phyloP scores from a whole-genome alignment of 2,329 filamentous ascomycete species.

The Neophaeococcomyces mojaviensis region DNA sequence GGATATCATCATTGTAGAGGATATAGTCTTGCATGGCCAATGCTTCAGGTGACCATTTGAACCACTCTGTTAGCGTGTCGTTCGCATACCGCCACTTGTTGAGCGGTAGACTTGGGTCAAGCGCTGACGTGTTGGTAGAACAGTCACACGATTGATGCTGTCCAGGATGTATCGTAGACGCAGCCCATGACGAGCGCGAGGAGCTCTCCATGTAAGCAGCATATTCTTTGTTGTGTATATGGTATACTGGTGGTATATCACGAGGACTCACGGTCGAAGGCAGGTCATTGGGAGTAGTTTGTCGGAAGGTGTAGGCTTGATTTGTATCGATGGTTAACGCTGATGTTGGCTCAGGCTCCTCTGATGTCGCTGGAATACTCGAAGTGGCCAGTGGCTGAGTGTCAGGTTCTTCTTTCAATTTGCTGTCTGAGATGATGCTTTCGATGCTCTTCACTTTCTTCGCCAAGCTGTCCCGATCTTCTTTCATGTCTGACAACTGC shows the following conservation, averaged over 20 bases:
- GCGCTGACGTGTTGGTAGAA: not conserved
- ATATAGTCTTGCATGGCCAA: not conserved
- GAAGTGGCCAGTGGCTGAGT: not conserved
- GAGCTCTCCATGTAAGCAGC: slow-evolving; percentile 1
- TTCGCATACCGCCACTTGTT: slow-evolving; percentile 20
- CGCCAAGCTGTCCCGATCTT: slow-evolving; percentile 19
- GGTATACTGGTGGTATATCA: not conserved
- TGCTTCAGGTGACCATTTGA: slow-evolving; percentile 1
- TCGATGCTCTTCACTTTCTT: slow-evolving; percentile 22
- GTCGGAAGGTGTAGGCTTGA: not conserved
- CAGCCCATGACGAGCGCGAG: slow-evolving; percentile 58
- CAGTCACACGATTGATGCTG: slow-evolving; percentile 9
- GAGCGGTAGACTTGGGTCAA: not conserved
- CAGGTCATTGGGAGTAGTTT: not conserved
- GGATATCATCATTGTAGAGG: slow-evolving; percentile 15
- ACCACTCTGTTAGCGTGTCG: slow-evolving; percentile 6
- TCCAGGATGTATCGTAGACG: slow-evolving; percentile 47
- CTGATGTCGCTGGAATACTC: not conserved
- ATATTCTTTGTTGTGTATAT: not conserved
- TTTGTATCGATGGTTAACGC: not conserved
- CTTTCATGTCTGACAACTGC: slow-evolving; percentile 18
- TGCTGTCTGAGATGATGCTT: slow-evolving; percentile 3
- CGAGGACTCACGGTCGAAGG: not conserved
- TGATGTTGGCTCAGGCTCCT: not conserved
- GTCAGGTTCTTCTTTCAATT: slow-evolving; percentile 5